phyloP scores from a whole-genome alignment of 179 eudicot genomes.

The Beta corolliflora region DNA sequence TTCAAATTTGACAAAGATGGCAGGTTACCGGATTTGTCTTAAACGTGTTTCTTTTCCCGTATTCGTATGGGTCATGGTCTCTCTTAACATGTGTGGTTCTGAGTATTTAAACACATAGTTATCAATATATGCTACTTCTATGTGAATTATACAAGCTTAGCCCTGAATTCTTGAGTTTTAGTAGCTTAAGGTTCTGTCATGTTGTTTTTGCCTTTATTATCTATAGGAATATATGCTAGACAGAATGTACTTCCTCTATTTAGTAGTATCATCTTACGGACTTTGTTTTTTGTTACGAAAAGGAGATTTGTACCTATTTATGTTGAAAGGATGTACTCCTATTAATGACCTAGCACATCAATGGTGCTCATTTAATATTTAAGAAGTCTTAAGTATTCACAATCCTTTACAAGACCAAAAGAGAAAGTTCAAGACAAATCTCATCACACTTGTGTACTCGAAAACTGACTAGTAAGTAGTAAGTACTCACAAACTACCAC shows the following conservation, averaged over 20 bases:
- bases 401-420: too few species aligned
- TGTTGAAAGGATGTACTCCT: too few species aligned
- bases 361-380: too few species aligned
- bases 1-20: constrained; percentile 15
- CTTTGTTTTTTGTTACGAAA: too few species aligned
- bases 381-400: too few species aligned
- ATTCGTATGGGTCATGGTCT: neutral
- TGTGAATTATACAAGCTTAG: neutral
- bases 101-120: neutral
- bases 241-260: neutral
- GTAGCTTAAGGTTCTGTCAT: neutral
- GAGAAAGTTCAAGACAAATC: too few species aligned
- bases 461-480: too few species aligned
- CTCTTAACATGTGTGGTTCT: constrained; percentile 4
- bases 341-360: too few species aligned
- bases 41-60: constrained; percentile 2
- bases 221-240: neutral
- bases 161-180: neutral
- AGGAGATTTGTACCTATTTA: too few species aligned
- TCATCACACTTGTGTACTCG: too few species aligned
- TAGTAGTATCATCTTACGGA: too few species aligned
- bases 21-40: constrained; percentile 14
- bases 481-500: too few species aligned
- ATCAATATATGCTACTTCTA: neutral
- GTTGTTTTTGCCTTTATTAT: neutral